Percentiles rank a stretch among this genome's conserved stretches.
These are phyloP conservation scores for Carex cristatella DNA, from an alignment of 176 grass and related monocot genomes.

Conservation along the genomic window DNA sequence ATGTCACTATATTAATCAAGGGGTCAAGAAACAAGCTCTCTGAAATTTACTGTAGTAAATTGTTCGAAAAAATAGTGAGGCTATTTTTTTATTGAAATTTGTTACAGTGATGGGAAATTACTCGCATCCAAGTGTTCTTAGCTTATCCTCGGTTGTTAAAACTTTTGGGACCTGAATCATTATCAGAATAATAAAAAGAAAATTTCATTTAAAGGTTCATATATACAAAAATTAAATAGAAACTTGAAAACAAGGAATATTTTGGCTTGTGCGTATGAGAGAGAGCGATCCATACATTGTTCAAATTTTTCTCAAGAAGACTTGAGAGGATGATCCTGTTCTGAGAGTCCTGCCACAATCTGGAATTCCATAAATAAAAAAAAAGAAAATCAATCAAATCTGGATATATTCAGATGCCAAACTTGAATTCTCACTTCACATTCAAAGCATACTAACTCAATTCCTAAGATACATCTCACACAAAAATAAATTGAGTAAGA, in stretches of 20 bases:
- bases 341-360: slow-evolving; percentile 95
- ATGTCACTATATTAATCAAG: slow-evolving; percentile 40
- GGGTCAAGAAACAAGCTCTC: slow-evolving; percentile 1
- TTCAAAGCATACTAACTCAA: not conserved
- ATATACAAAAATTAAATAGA: not conserved
- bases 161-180: slow-evolving; percentile 63
- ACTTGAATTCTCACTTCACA: not conserved
- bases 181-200: not conserved
- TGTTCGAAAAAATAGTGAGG: not conserved
- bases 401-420: slow-evolving; percentile 13
- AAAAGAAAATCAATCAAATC: not conserved
- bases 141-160: slow-evolving; percentile 80
- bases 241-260: not conserved
- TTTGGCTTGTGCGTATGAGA: not conserved
- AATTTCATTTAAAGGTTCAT: not conserved
- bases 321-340: slow-evolving; percentile 64
- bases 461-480: not conserved
- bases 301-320: slow-evolving; percentile 74
- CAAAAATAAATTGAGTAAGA: not conserved
- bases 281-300: slow-evolving; percentile 53
- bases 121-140: slow-evolving; percentile 87
- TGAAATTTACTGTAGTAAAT: slow-evolving; percentile 3
- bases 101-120: slow-evolving; percentile 25
- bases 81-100: not conserved
- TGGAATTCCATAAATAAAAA: slow-evolving; percentile 15